These are phyloP conservation scores for Rutstroemia sp. DNA, from an alignment of 2,329 filamentous ascomycete genomes.

Conservation along the genomic window DNA sequence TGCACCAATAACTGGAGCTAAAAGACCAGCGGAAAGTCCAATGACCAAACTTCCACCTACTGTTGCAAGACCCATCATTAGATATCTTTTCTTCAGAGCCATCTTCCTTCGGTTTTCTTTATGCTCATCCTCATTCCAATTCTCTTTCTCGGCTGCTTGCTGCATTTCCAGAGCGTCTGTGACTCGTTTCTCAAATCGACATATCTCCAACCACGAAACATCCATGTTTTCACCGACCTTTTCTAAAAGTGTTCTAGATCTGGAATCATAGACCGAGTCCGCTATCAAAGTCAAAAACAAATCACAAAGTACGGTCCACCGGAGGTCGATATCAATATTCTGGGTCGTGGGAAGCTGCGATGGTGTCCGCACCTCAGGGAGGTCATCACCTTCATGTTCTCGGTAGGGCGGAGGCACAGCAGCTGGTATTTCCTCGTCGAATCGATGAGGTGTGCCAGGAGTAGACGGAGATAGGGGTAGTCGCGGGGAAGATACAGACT, in stretches of 20 bases:
- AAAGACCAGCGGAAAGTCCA: conserved; percentile 81
- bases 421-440: conserved; percentile 39
- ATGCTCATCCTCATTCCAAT: conserved; percentile 95
- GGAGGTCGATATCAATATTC: conserved; percentile 89
- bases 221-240: conserved; percentile 72
- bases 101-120: conserved; percentile 79
- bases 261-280: conserved; percentile 87
- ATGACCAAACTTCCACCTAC: conserved; percentile 94
- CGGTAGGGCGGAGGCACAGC: conserved; percentile 53
- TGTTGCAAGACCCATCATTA: conserved; percentile 95
- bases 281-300: conserved; percentile 92
- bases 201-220: conserved; percentile 87
- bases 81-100: conserved; percentile 73
- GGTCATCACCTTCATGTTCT: conserved; percentile 57
- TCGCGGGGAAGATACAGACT: conserved; percentile 31
- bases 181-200: conserved; percentile 92
- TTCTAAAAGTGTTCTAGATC: conserved; percentile 79
- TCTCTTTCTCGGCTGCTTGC: conserved; percentile 86
- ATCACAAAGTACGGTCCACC: conserved; percentile 96
- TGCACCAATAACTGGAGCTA: conserved; percentile 89
- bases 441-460: conserved; percentile 2
- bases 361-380: conserved; percentile 73
- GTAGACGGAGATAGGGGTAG: conserved; percentile 10
- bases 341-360: conserved; percentile 74
- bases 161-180: conserved; percentile 98